Evolutionary conservation across 371 early-diverging fungal genomes (phyloP), one percentile per base, ranked within the genome.

Genomic region (Actinomortierella ambigua): DNA sequence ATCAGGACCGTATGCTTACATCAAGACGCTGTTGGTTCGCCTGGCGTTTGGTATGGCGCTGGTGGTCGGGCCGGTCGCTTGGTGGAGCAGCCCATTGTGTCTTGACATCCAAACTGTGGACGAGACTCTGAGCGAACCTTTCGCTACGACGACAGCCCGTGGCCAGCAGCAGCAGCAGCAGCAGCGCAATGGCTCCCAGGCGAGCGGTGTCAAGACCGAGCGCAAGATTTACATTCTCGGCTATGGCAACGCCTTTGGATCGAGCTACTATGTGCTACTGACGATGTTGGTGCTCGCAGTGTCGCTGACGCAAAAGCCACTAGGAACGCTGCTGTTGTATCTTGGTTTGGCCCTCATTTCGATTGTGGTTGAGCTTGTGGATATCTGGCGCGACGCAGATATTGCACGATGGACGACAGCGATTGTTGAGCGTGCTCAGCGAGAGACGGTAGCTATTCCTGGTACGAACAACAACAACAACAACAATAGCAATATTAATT

Each of bases 251-350:
- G 85, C 85, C 0, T 79, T 82, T 56, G 89, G 91, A 8, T 76
- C 83, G 1, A 75, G 86, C 5, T 86, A 87, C 56, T 71, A 86
- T 52, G 73, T 84, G 9, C 81, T 88, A 40, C 49, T 83, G 20
- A 77, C 81, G 2, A 80, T 87, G 26, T 58, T 82, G 47, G 86
- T 84, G 68, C 57, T 84, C 58, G 63, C 83, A 34, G 68, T 88
- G 55, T 65, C 63, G 28, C 63, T 88, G 69, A 78, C 86, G 20
- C 90, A 89, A 65, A 88, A 88, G 65, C 93, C 93, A 2, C 82
- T 88, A 79, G 93, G 93, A 13, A 87, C 85, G 3, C 70, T 91
- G n/a, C 82, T 85, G 79, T 59, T 91, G 28, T 78, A 80, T 5
- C 50, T 84, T 2, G 77, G 77, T 41, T 54, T 88, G 51, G 54